Evolutionary conservation across 2,329 filamentous ascomycete genomes (phyloP).

Genomic region (Boeremia exigua): DNA sequence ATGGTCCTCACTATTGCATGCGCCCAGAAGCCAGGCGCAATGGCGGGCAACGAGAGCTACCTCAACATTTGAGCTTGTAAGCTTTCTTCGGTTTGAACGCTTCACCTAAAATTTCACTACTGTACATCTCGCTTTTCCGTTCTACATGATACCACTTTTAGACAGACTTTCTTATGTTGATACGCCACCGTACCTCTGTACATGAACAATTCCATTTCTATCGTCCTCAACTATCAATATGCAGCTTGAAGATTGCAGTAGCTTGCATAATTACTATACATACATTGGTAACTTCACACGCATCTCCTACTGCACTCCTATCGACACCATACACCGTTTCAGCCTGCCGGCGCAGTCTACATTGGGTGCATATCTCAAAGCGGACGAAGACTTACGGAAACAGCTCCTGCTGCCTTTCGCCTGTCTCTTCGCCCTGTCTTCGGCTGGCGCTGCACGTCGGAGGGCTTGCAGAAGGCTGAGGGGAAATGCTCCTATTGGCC

Average conservation of each 20-base stretch:
- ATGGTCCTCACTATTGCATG: slow-evolving; percentile 37
- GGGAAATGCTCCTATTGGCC: slow-evolving; percentile 3
- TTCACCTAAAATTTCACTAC: background rate
- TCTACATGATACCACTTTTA: slow-evolving; percentile 20
- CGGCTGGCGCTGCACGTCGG: background rate
- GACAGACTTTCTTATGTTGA: slow-evolving; percentile 6
- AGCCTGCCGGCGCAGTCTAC: background rate
- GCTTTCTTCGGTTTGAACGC: background rate
- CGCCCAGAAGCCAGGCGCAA: slow-evolving; percentile 25
- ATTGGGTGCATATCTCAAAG: background rate
- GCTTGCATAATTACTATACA: background rate
- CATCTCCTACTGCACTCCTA: background rate
- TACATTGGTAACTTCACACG: slow-evolving; percentile 6
- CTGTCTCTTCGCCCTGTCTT: background rate
- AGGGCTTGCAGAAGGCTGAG: background rate
- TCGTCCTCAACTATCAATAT: too few species aligned
- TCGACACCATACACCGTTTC: background rate
- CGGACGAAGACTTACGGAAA: background rate
- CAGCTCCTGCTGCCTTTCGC: background rate
- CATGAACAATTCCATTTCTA: background rate
- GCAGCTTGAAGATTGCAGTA: background rate
- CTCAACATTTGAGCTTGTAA: slow-evolving; percentile 19
- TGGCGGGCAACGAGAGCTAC: slow-evolving; percentile 21
- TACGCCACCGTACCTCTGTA: background rate
- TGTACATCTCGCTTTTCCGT: background rate